Base-by-base conservation (phyloP, 768 basidiomycete species). In the Trichaptum fuscoviolaceum region DNA sequence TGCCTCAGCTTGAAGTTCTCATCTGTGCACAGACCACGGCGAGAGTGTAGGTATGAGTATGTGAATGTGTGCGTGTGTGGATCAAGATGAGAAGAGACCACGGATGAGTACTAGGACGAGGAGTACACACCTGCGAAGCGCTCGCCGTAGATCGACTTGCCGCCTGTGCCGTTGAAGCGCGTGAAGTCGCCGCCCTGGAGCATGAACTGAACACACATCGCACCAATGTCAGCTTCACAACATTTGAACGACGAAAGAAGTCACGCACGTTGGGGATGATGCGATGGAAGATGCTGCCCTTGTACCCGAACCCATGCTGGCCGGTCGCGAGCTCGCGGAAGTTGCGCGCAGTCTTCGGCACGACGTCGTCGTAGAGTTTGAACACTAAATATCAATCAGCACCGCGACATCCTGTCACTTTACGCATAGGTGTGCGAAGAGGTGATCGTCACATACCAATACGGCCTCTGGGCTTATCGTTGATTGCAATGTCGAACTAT, bases 151-250 rank as follows among this genome's bases (percentile, higher is more conserved):
- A 94, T 93, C 17, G 91, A 93, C 75, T 87, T 83, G n/a, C 91
- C 91, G 35, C 93, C 91, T 0, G 90, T 93, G 17, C 91, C 91
- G 68, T 93, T 85, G 69, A 84, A 81, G 10, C 77, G 73, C 34
- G 91, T 92, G 77, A 94, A 93, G 77, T 95, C 93, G 26, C 93
- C 93, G 26, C 92, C 93, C 75, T 94, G 93, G 60, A 91, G 76
- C 92, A 94, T 94, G 79, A 91, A 92, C 84, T 79, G n/a, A n/a
- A 67, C 1, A 36, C 7, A 27, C n/a, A 30, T 85, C 67, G 61
- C 36, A 58, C 30, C 30, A 52, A 58, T n/a, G 25, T n/a, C n/a
- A n/a, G n/a, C n/a, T 10, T 23, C 35, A 24, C 63, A n/a, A 5
- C 12, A 24, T 24, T 10, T 42, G 35, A 17, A 17, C 7, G 17